phyloP scores from a whole-genome alignment of 345 rosid species.

The Salix koriyanagi region DNA sequence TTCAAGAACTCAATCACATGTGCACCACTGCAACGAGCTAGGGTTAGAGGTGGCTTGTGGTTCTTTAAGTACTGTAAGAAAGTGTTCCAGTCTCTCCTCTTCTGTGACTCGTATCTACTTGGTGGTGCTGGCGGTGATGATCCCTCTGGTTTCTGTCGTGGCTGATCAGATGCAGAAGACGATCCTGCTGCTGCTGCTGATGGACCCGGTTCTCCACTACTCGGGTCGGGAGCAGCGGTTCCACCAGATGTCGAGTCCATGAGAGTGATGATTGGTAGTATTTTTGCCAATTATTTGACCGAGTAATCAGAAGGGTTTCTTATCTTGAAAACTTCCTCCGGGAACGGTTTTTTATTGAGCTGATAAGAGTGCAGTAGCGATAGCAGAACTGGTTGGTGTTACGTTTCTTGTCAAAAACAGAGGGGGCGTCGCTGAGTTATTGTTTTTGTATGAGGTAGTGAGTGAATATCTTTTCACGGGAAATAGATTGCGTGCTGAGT shows the following conservation, averaged over 20 bases:
- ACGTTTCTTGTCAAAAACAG: background rate
- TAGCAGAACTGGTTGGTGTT: background rate
- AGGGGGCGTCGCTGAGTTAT: background rate
- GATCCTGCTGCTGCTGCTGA: background rate
- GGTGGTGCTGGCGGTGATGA: slow-evolving; percentile 11
- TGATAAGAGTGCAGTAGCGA: background rate
- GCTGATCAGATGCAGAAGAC: background rate
- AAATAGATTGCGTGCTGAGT: background rate
- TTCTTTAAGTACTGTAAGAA: slow-evolving; percentile 28
- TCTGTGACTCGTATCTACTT: slow-evolving; percentile 34
- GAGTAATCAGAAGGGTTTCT: background rate
- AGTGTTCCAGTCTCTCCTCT: slow-evolving; percentile 36
- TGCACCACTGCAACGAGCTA: slow-evolving; percentile 33
- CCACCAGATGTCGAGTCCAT: slow-evolving; percentile 22
- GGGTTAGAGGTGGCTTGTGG: slow-evolving; percentile 31
- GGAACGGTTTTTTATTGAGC: background rate
- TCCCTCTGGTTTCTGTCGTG: background rate
- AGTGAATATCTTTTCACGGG: slow-evolving; percentile 5
- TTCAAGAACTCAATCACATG: slow-evolving; percentile 36
- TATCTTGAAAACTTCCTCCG: background rate
- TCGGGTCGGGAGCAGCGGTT: slow-evolving; percentile 1
- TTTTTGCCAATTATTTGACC: background rate
- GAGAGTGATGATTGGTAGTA: background rate
- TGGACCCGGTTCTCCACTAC: slow-evolving; percentile 4
- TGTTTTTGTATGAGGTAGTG: background rate